phyloP scores from a whole-genome alignment of 805 yeast genomes.

The Priceomyces castillae region DNA sequence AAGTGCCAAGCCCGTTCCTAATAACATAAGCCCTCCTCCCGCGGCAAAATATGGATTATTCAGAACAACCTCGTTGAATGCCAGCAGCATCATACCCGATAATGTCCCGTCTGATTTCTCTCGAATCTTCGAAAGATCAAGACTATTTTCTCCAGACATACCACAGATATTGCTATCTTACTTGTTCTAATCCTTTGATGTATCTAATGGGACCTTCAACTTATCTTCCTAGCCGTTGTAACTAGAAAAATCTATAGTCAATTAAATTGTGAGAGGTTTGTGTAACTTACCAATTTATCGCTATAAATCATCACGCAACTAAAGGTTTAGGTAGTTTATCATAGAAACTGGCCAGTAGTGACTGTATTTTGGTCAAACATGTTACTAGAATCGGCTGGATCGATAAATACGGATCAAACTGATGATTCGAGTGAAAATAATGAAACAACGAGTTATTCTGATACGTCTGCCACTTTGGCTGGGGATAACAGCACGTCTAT shows the following conservation, averaged over 20 bases:
- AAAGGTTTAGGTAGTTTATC: neutral
- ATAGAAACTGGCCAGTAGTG: neutral
- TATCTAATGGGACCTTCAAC: no score
- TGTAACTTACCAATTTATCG: neutral
- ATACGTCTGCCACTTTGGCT: neutral
- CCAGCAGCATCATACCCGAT: conserved; percentile 29
- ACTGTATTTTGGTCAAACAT: neutral
- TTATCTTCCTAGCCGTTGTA: no score
- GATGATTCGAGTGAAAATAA: neutral
- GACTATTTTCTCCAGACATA: neutral
- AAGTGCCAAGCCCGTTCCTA: conserved; percentile 86
- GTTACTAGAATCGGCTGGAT: neutral
- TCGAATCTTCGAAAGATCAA: neutral
- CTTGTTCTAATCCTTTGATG: neutral
- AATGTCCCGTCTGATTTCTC: conserved; percentile 35
- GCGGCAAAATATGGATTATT: conserved; percentile 96
- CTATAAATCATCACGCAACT: neutral
- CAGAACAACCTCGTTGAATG: conserved; percentile 54
- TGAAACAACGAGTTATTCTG: neutral
- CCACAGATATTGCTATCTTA: neutral
- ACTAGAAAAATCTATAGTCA: no score
- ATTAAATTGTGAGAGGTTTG: neutral
- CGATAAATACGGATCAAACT: neutral
- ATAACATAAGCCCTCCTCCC: conserved; percentile 94
- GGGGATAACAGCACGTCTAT: neutral